A percentile compares a stretch with the other conserved stretches of the same genome.
Evolutionary conservation across 2,329 filamentous ascomycete genomes (phyloP).

Genomic region (Colletotrichum limetticola): DNA sequence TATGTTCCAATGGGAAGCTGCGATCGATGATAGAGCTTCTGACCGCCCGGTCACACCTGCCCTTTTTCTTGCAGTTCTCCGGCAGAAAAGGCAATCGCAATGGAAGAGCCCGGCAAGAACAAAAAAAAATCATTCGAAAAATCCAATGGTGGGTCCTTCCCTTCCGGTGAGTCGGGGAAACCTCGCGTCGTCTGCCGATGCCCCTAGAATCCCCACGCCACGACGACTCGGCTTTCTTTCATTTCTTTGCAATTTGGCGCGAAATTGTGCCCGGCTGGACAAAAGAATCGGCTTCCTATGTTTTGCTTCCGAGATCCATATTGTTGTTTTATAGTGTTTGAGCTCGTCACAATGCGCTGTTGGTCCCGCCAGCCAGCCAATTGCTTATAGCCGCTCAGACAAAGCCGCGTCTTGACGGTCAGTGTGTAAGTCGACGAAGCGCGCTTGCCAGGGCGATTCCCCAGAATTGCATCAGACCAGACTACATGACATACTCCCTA

Average conservation of each 20-base stretch:
- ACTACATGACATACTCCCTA: neutral
- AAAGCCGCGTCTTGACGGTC: neutral
- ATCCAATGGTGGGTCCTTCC: neutral
- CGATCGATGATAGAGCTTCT: slow-evolving; percentile 3
- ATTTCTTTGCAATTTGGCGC: neutral
- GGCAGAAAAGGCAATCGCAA: slow-evolving; percentile 14
- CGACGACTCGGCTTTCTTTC: slow-evolving; percentile 12
- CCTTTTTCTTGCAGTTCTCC: neutral
- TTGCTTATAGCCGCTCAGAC: neutral
- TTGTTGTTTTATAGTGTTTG: neutral
- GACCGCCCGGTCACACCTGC: slow-evolving; percentile 16
- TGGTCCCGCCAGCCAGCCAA: neutral
- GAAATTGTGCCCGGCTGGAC: neutral
- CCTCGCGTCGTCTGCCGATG: slow-evolving; percentile 25
- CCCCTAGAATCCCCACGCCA: slow-evolving; percentile 23
- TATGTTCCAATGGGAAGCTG: slow-evolving; percentile 14
- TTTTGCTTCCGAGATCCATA: neutral
- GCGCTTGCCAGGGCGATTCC: no score
- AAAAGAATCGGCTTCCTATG: neutral
- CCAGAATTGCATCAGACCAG: neutral
- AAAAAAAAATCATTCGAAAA: neutral
- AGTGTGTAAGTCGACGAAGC: neutral
- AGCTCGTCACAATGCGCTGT: neutral
- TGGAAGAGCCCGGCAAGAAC: neutral
- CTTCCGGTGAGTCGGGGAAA: slow-evolving; percentile 29